Evolutionary conservation across 768 basidiomycete genomes (phyloP).

Genomic region (Rhodotorula babjevae): DNA sequence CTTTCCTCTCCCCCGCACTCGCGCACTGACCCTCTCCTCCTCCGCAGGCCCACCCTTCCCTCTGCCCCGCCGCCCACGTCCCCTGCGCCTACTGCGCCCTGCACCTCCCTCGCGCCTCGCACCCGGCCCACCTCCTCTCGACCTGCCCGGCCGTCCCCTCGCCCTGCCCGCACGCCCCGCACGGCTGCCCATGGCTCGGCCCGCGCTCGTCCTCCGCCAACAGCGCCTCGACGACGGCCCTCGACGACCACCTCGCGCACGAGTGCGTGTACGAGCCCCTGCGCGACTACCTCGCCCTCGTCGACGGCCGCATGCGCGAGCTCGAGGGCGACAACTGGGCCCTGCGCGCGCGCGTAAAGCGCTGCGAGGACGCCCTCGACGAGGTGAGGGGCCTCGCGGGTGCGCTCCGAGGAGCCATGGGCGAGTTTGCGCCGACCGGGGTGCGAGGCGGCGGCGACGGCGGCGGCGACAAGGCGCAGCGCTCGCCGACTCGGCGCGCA

Average conservation of each 20-base stretch:
- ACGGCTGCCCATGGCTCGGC: conserved; percentile 1
- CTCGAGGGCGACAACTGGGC: conserved; percentile 10
- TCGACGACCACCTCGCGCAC: conserved; percentile 7
- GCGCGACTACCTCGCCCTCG: not conserved
- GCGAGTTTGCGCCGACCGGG: not conserved
- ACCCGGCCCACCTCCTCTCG: not conserved
- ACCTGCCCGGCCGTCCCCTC: conserved; percentile 8
- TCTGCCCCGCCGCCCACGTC: not conserved
- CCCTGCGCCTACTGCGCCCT: conserved; percentile 3
- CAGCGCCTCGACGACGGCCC: not conserved
- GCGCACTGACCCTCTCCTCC: not conserved
- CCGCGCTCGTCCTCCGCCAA: not conserved
- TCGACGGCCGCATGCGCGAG: not conserved
- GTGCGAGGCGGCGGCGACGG: not conserved
- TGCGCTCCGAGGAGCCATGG: not conserved
- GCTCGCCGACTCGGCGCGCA: not conserved
- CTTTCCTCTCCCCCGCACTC: not conserved
- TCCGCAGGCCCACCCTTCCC: not conserved
- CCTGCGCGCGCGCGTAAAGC: not conserved
- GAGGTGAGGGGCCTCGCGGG: not conserved
- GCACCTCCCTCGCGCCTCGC: not conserved
- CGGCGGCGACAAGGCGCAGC: not conserved
- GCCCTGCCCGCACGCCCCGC: conserved; percentile 10
- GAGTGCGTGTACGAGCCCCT: conserved; percentile 17
- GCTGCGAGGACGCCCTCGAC: not conserved